Evolutionary conservation across 2,329 filamentous ascomycete genomes (phyloP).

Genomic region (Neoarthrinium moseri): DNA sequence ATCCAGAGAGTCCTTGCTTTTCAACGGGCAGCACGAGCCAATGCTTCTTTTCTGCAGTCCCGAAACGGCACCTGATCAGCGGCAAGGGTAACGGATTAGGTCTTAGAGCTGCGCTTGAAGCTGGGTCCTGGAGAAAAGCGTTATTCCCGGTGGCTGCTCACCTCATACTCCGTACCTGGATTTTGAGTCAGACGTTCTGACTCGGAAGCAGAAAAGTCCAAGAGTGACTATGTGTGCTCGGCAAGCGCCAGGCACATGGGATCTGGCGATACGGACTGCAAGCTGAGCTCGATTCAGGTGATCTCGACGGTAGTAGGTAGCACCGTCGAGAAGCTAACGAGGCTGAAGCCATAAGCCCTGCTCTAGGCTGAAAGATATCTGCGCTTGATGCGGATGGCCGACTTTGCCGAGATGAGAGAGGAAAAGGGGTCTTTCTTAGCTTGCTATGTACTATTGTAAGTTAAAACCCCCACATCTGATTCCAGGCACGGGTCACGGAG

Average conservation of each 20-base stretch:
- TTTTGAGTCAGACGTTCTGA: too few relatives aligned
- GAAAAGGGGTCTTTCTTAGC: not conserved
- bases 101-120: not conserved
- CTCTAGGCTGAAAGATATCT: not conserved
- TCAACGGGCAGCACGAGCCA: constrained; percentile 9
- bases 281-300: not conserved
- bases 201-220: too few relatives aligned
- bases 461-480: constrained; percentile 1
- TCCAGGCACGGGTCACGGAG: not conserved
- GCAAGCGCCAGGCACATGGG: not conserved
- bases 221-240: not conserved
- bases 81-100: not conserved
- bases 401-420: not conserved
- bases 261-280: not conserved
- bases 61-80: not conserved
- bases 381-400: not conserved
- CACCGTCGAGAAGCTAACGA: not conserved
- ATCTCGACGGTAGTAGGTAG: not conserved
- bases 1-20: not conserved
- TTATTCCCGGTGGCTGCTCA: too few relatives aligned
- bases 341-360: not conserved
- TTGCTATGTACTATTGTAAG: too few relatives aligned
- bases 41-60: constrained; percentile 3
- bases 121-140: too few relatives aligned
- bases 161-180: too few relatives aligned